These are phyloP conservation scores for Austroboletus olivaceoglutinosus DNA, from an alignment of 1,284 basidiomycete species.

Conservation along the genomic window DNA sequence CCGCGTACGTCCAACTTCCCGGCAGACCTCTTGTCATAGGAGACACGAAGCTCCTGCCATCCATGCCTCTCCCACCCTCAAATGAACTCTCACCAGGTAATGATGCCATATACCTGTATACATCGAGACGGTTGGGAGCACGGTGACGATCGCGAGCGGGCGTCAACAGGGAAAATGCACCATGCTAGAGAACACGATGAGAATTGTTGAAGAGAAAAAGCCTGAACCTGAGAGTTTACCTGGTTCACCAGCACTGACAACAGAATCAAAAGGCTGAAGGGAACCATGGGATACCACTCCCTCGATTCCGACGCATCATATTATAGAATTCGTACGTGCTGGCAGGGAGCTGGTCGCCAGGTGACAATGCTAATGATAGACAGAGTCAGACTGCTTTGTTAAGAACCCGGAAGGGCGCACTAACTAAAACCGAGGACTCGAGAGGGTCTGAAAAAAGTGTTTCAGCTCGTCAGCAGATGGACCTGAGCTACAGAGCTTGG, in stretches of 20 bases:
- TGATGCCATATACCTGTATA: conserved; percentile 31
- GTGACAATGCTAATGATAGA: too few relatives aligned
- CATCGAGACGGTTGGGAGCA: conserved; percentile 41
- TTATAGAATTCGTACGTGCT: conserved; percentile 1
- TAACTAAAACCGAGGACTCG: too few relatives aligned
- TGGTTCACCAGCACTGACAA: not conserved
- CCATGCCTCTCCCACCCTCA: too few relatives aligned
- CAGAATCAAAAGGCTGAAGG: conserved; percentile 1
- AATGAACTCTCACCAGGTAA: too few relatives aligned
- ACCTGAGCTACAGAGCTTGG: too few relatives aligned
- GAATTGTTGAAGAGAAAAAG: not conserved
- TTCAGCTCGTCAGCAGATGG: too few relatives aligned
- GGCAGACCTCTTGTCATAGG: conserved; percentile 53
- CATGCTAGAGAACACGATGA: conserved; percentile 3
- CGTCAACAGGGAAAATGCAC: too few relatives aligned
- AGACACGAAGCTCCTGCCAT: conserved; percentile 35
- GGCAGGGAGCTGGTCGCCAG: too few relatives aligned
- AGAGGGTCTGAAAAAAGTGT: too few relatives aligned
- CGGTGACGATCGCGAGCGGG: too few relatives aligned
- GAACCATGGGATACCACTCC: conserved; percentile 5
- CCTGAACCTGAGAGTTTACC: not conserved
- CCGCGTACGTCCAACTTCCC: conserved; percentile 44
- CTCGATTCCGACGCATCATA: not conserved
- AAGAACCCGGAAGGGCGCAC: too few relatives aligned
- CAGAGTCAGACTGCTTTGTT: too few relatives aligned